Evolutionary conservation across 2,329 filamentous ascomycete genomes (phyloP), one percentile per base, ranked within the genome.

Genomic region (Colletotrichum sidae): DNA sequence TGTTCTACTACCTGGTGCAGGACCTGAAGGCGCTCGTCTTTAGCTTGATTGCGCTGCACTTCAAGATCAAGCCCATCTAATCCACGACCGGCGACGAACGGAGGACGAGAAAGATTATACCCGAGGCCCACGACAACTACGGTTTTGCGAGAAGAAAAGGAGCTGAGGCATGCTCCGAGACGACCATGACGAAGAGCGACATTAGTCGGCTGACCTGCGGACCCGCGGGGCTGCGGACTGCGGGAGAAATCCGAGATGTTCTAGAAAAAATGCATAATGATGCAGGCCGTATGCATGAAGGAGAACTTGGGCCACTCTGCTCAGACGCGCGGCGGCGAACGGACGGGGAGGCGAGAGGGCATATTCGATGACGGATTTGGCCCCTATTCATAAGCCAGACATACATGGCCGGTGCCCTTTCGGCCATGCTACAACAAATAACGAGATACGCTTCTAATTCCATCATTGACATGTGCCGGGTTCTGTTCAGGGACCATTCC

Each of bases 1-100:
- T 99, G 3, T 99, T 99, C 80, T 99, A 99, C 83, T 99, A 99
- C 76, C 89, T 99, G 8, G 95, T 98, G 6, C 96, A 99, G 76
- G 96, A 99, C 76, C 82, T 99, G 34, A 99, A 98, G 81, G 96
- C 96, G 0, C 84, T 99, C 42, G 93, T 99, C 3, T 99, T 99
- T 79, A 97, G 95, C 58, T 81, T 99, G 70, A 99, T 98, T 73
- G 93, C 93, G 2, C 85, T 99, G 69, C 96, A 99, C 81, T 99
- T 99, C 85, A 99, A 99, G 90, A 92, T 92, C 78, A 92, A 92
- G 82, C 90, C 90, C 3, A 92, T 92, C 71, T 92, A 77, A 78
- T 58, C 61, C 53, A 49, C 42, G 52, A 47, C 12, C 8, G 9
- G 42, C 38, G 35, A 52, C n/a, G n/a, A 35, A 51, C 13, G 8